Evolutionary conservation across 2,329 filamentous ascomycete genomes (phyloP), one percentile per base, ranked within the genome.

Genomic region (Chaetomium sp.): DNA sequence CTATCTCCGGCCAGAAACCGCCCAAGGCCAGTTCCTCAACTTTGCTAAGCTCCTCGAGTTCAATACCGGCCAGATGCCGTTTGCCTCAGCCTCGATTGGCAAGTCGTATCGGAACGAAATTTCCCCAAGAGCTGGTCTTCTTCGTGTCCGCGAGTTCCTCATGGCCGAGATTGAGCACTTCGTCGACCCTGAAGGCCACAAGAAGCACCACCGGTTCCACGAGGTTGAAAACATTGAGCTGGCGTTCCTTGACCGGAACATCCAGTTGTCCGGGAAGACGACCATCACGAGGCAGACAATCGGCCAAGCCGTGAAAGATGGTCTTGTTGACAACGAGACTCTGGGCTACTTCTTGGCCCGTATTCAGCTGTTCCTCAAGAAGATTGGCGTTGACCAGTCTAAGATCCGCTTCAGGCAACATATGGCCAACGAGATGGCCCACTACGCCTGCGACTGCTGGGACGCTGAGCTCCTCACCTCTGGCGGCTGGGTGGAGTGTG

Each of bases 91-190:
- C 47, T 95, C 89, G 41, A 95, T 99, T 70, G 94, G 94, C 73
- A 96, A 96, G 75, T 96, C 92, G 1, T 97, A 96, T 81, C 85
- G 94, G 67, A 99, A 99, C 71, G 94, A 99, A 70, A 96, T 99
- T 65, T 96, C 94, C 0, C 94, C 94, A 8, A 84, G 94, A 54
- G 84, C 89, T 61, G 94, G 94, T 74, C 84, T 99, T 42, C 76
- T 99, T 56, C 88, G 94, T 65, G 94, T 99, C 44, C 89, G 94
- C 66, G 94, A 99, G 72, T 97, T 99, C 76, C 75, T 96, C 66
- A 97, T 99, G 94, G 94, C 92, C 32, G 94, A 99, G 75, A 96
- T 99, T 65, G 94, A 99, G 77, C 94, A 99, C 73, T 99, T 89
- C 69, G 94, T 99, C 63, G 94, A 99, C 67, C 94, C 94, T 9